These are phyloP conservation scores for Amanita rimosa DNA, from an alignment of 768 basidiomycete genomes.

Conservation along the genomic window DNA sequence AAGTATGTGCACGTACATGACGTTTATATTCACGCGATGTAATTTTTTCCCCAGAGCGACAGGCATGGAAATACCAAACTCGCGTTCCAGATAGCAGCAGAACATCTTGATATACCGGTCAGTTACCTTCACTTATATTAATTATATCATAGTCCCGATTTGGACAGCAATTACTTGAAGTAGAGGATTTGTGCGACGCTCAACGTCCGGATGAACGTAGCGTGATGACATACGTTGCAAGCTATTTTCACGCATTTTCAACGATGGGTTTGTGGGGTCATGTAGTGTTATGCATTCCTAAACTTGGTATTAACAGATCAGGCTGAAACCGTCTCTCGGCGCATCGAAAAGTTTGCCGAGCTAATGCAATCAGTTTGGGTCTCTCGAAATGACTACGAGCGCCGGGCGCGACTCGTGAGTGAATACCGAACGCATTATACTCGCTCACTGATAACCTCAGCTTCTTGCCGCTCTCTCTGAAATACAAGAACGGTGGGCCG, in stretches of 20 bases:
- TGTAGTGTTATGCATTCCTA: not conserved
- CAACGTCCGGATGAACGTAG: constrained; percentile 89
- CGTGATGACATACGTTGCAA: constrained; percentile 97
- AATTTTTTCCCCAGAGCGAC: constrained; percentile 41
- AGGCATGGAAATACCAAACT: constrained; percentile 74
- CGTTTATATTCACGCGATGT: not conserved
- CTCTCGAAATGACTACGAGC: constrained; percentile 85
- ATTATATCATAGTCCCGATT: constrained; percentile 2
- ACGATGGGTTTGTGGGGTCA: constrained; percentile 63
- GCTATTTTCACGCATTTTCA: constrained; percentile 96
- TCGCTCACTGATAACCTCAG: constrained; percentile 19
- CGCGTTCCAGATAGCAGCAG: constrained; percentile 82
- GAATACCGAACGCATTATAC: constrained; percentile 1
- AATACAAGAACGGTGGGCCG: constrained; percentile 61
- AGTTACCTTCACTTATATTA: constrained; percentile 16
- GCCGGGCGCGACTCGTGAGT: constrained; percentile 62
- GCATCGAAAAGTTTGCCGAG: constrained; percentile 94
- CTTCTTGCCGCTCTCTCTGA: constrained; percentile 56
- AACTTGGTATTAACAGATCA: constrained; percentile 48
- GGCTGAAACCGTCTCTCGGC: constrained; percentile 84
- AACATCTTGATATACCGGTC: constrained; percentile 87
- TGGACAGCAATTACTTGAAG: constrained; percentile 83
- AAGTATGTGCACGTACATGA: constrained; percentile 30
- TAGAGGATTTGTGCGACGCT: constrained; percentile 86
- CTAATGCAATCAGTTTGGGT: constrained; percentile 90